Evolutionary conservation across 1,139 yeast species (phyloP), one percentile per base, ranked within the genome.

Genomic region (Lodderomyces metapsilosis): DNA sequence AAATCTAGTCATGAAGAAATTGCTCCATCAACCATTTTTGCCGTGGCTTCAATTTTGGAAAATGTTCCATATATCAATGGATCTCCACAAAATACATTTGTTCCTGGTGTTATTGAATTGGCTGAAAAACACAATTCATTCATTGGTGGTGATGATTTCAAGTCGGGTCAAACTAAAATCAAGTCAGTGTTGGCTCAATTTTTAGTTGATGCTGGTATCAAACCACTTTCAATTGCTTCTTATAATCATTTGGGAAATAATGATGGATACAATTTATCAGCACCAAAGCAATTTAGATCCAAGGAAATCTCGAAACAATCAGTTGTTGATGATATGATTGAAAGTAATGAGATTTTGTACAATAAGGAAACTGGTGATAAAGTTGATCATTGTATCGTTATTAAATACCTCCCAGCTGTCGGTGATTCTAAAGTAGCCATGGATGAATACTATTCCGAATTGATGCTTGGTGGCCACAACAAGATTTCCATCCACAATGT

Each of bases 381-480:
- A 49, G 86, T 91, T 50, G 97, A 91, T 59, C 98, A 91, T 68
- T 86, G 96, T 68, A 89, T 91, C 64, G 98, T 91, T 50, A 91
- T 91, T 72, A 91, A 91, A 71, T 89, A 91, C 65, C 71, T 91
- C 60, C 86, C 88, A 46, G 97, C 97, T 8, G 97, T 91, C 43
- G 96, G 96, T 37, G 98, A 91, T 66, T 83, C 95, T 52, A 91
- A 91, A 76, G 96, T 91, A 49, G 98, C 98, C 42, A 91, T 91
- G 97, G 98, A 91, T 66, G 97, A 91, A 72, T 91, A 91, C 70
- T 88, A 89, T 72, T 85, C 95, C 47, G 97, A 91, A 68, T 81
- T 91, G 62, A 89, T 91, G 97, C 78, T 91, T 57, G 98, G 98
- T 48, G 98, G 98, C 38, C 97, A 89, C 71, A 91, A 89, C 73